Base-by-base conservation (phyloP, 116 monocot species). In the Zostera marina region DNA sequence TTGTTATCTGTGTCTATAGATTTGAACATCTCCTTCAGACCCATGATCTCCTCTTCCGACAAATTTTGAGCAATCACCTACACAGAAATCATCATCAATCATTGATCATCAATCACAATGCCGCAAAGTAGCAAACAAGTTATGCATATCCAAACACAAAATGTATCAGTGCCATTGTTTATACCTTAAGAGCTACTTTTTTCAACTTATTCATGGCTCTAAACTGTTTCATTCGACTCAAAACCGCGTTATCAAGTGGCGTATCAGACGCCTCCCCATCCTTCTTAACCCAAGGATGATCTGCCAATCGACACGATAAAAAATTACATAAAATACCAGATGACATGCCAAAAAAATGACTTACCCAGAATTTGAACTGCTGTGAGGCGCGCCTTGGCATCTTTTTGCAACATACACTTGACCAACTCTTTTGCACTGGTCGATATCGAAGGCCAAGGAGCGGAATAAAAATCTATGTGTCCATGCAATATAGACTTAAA, bases 1-100 rank as follows among this genome's bases (percentile, higher is more conserved):
- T 80, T 86, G 7, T 76, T 72, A 62, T 92, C 87, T 0, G 87
- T 86, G 68, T 92, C 92, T 56, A 92, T 83, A 66, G 82, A 83
- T 3, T 45, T 61, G 49, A 92, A 92, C 83, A 83, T 87, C 56
- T 87, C 83, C 66, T 92, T 92, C 56, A 92, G 48, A 7, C 87
- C 87, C 74, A 80, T 78, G 56, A 92, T 92, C 24, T 92, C 92
- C 56, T 92, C 92, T 62, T 87, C 87, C 19, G 75, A 76, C 25
- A 92, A 77, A 63, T 73, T 83, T 68, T 86, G 80, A 49, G 92
- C 92, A 72, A 92, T 92, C 48, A 92, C 83, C 92, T 92, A 47
- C 15, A 68, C 15, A 68, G 59, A 20, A 25, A 15, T 9, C 9
- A n/a, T 7, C 13, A 52, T 9, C 25, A 22, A 0, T 24, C 38